A percentile compares a stretch with the other conserved stretches of the same genome.
These are phyloP conservation scores for Chrysoporthe deuterocubensis DNA, from an alignment of 2,329 filamentous ascomycete genomes.

Conservation along the genomic window DNA sequence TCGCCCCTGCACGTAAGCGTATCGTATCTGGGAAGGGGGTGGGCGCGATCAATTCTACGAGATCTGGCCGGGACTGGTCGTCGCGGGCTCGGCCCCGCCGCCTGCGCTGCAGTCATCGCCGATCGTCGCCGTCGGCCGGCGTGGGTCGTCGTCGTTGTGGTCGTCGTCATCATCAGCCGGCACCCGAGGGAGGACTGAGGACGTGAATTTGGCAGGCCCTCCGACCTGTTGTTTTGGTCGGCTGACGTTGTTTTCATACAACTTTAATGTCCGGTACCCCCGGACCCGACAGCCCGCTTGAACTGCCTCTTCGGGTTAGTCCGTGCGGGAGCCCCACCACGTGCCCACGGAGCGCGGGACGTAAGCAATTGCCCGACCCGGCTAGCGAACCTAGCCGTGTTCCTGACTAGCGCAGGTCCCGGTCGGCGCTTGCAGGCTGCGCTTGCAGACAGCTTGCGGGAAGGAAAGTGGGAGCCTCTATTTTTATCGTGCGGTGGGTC, in stretches of 20 bases:
- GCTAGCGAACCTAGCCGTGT: background rate
- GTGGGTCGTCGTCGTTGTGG: background rate
- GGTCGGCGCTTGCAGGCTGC: background rate
- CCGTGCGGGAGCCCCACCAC: background rate
- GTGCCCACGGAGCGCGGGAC: background rate
- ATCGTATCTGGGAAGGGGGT: background rate
- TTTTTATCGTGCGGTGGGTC: constrained; percentile 5
- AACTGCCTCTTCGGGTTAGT: constrained; percentile 4
- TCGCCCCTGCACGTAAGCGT: background rate
- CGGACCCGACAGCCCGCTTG: constrained; percentile 3
- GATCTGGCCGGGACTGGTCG: background rate
- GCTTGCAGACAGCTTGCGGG: background rate
- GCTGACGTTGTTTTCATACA: background rate
- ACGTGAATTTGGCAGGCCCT: background rate
- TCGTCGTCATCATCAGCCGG: background rate
- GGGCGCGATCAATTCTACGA: background rate
- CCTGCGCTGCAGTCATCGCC: background rate
- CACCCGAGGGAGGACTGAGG: background rate
- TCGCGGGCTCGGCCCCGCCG: background rate
- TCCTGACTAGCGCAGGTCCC: constrained; percentile 9
- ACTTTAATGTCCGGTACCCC: background rate
- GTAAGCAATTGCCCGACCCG: background rate
- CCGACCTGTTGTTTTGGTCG: background rate
- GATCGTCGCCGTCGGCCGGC: background rate
- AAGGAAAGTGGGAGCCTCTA: constrained; percentile 1